Evolutionary conservation across 306 rosid genomes (phyloP), one percentile per base, ranked within the genome.

Genomic region (Quercus rubra): DNA sequence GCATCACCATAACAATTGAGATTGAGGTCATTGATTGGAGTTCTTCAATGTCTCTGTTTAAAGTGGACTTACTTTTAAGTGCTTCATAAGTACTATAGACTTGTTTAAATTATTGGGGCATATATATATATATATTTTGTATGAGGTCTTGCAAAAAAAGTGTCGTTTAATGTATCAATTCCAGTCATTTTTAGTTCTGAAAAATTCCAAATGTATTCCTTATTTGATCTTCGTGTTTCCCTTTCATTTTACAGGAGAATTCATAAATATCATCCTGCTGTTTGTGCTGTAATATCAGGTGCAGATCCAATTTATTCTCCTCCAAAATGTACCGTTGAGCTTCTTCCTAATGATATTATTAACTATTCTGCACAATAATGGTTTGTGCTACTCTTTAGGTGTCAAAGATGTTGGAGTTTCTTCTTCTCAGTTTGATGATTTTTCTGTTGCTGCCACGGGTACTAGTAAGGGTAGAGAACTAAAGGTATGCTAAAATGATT

Each of bases 261-360:
- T 28, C 35, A 23, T 14, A 82, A 55, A 74, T 81, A 75, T 85
- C 64, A 46, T 78, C 79, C 88, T 31, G 70, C 81, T 56, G 73
- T 85, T 73, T 81, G 66, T 84, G 87, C 83, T 28, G 88, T 81
- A 27, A 64, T 85, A 75, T 80, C 97, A 87, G 97, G 98, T 92
- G 72, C 75, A 28, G 58, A 68, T 74, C n/a, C 68, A 52, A 64
- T 76, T 10, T 62, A 76, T 57, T 51, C 76, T 59, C 73, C 51
- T 51, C 54, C 73, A 46, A 75, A 46, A 14, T 74, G 59, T 15
- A 31, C 3, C 23, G 55, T 30, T 52, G 59, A 69, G 20, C 71
- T 67, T 71, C 66, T 17, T 73, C 4, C 17, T 63, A 18, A 13
- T 61, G 71, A 54, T 27, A 70, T 72, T 38, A 75, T 77, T 33